Conservation (phyloP, 768 basidiomycete species). For the Rossbeevera mucosa region DNA sequence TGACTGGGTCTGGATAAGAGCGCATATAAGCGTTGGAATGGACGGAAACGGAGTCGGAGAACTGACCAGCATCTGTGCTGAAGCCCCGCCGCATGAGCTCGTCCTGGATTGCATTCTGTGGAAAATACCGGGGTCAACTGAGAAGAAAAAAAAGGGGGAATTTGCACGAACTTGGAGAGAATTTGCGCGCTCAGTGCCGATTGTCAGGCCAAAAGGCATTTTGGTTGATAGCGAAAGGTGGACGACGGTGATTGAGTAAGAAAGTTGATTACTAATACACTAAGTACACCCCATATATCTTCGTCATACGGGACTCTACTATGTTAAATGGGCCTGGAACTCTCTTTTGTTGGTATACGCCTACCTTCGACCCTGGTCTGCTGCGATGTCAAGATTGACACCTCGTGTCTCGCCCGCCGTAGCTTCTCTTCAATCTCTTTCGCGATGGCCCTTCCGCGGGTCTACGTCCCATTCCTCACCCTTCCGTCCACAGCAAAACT, state of each 20-base stretch:
- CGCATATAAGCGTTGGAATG: slow-evolving; percentile 9
- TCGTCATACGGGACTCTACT: not conserved
- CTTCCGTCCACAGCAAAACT: not conserved
- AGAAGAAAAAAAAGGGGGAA: slow-evolving; percentile 8
- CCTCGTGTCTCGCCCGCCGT: not conserved
- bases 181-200: slow-evolving; percentile 72
- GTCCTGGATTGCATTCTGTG: slow-evolving; percentile 74
- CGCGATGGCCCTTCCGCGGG: slow-evolving; percentile 9
- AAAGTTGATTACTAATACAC: slow-evolving; percentile 27
- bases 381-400: not conserved
- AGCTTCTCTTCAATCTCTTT: slow-evolving; percentile 12
- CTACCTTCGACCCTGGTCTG: not conserved
- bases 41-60: slow-evolving; percentile 5
- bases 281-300: slow-evolving; percentile 14
- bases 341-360: not conserved
- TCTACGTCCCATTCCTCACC: slow-evolving; percentile 2
- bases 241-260: slow-evolving; percentile 27
- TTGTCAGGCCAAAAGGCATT: slow-evolving; percentile 74
- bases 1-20: slow-evolving; percentile 61
- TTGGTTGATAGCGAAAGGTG: slow-evolving; percentile 17
- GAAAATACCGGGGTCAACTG: slow-evolving; percentile 12
- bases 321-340: not conserved
- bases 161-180: slow-evolving; percentile 55
- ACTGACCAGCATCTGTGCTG: slow-evolving; percentile 69
- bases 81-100: slow-evolving; percentile 73